These are phyloP conservation scores for Coniochaeta sp. DNA, from an alignment of 2,329 filamentous ascomycete genomes.

Conservation along the genomic window DNA sequence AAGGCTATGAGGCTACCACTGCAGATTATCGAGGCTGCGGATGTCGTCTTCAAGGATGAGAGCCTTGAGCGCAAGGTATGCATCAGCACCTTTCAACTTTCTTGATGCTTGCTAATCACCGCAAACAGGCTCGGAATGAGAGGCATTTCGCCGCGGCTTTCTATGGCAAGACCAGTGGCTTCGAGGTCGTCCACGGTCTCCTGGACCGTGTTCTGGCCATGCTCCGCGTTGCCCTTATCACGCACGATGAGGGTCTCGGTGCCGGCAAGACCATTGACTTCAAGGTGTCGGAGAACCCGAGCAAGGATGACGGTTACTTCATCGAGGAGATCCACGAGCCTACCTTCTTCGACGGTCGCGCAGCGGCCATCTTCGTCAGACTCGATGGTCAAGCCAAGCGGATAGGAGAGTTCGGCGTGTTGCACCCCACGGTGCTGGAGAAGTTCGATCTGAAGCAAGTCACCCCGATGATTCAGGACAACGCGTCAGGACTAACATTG, in stretches of 20 bases:
- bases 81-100: neutral
- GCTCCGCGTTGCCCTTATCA: slow-evolving; percentile 77
- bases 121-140: slow-evolving; percentile 65
- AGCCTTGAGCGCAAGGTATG: slow-evolving; percentile 64
- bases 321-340: slow-evolving; percentile 87
- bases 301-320: slow-evolving; percentile 74
- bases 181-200: slow-evolving; percentile 91
- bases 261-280: slow-evolving; percentile 42
- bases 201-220: slow-evolving; percentile 88
- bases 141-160: slow-evolving; percentile 93
- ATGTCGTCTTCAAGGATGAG: slow-evolving; percentile 87
- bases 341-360: slow-evolving; percentile 87
- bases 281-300: slow-evolving; percentile 44
- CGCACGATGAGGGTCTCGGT: slow-evolving; percentile 60
- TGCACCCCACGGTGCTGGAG: slow-evolving; percentile 88
- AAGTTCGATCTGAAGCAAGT: slow-evolving; percentile 83
- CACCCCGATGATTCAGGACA: neutral
- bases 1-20: slow-evolving; percentile 83
- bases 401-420: slow-evolving; percentile 86
- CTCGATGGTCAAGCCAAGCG: slow-evolving; percentile 65
- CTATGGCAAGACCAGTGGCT: slow-evolving; percentile 90
- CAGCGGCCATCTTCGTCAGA: slow-evolving; percentile 75
- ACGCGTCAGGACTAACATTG: slow-evolving; percentile 7
- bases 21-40: slow-evolving; percentile 85
- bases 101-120: neutral